These are phyloP conservation scores for Lunularia cruciata DNA, from an alignment of 225 moss, liverwort and hornwort species.

Conservation along the genomic window DNA sequence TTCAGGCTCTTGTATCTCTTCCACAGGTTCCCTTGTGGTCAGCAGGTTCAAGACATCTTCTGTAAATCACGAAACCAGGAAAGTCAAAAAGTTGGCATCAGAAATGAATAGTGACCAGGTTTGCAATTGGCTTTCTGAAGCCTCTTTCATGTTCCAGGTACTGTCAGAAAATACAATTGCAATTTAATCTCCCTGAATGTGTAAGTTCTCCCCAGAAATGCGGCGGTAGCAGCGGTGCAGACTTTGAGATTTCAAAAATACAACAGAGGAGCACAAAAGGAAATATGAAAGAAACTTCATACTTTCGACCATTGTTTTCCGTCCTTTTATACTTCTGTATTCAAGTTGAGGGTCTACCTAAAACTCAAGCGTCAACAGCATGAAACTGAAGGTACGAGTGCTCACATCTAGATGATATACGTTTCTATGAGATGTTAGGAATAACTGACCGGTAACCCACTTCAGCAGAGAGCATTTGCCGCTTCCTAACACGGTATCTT, in stretches of 20 bases:
- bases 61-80: conserved; percentile 29
- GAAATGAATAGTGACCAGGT: not conserved
- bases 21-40: conserved; percentile 45
- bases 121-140: not conserved
- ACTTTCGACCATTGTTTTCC: not conserved
- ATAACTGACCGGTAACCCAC: conserved; percentile 78
- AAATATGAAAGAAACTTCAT: not conserved
- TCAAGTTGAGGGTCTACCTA: too few species aligned
- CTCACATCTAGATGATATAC: not conserved
- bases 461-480: conserved; percentile 68
- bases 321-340: too few species aligned
- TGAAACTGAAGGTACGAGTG: not conserved
- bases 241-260: too few species aligned
- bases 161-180: too few species aligned
- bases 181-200: too few species aligned
- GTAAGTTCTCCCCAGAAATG: too few species aligned
- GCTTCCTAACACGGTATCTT: conserved; percentile 74
- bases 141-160: not conserved
- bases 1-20: conserved; percentile 73
- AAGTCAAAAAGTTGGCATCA: not conserved
- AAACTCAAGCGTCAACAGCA: too few species aligned
- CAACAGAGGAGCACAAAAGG: not conserved
- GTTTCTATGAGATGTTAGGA: conserved; percentile 8
- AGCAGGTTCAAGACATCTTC: conserved; percentile 70
- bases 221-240: too few species aligned